Evolutionary conservation across 768 basidiomycete species (phyloP).

Genomic region (Polyporus arcularius): DNA sequence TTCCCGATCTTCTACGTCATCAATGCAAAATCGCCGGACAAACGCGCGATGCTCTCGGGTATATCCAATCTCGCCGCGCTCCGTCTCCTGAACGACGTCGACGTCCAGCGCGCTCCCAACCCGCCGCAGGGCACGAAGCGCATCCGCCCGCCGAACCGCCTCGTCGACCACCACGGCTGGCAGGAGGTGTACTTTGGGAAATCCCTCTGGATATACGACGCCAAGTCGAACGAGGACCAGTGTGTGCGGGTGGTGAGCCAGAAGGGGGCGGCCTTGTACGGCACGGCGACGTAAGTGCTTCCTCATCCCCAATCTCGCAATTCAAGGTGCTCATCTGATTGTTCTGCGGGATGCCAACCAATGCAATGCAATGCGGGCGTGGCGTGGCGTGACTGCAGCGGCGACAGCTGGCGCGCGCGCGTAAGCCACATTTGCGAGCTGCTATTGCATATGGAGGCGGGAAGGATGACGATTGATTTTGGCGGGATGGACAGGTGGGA

Average conservation of each 20-base stretch:
- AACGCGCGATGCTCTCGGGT: conserved; percentile 40
- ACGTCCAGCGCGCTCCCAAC: conserved; percentile 55
- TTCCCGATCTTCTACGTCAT: conserved; percentile 53
- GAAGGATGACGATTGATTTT: conserved; percentile 70
- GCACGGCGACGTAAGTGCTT: conserved; percentile 71
- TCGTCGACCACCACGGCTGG: conserved; percentile 64
- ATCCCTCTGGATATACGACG: conserved; percentile 76
- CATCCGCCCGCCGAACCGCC: conserved; percentile 51
- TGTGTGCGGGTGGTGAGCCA: conserved; percentile 69
- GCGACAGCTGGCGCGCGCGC: conserved; percentile 80
- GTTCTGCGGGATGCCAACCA: background rate
- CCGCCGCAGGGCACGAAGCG: conserved; percentile 47
- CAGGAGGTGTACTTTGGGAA: conserved; percentile 75
- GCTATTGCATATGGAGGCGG: conserved; percentile 63
- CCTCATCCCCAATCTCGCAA: background rate
- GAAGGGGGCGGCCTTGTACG: conserved; percentile 60
- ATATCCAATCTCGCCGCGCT: conserved; percentile 69
- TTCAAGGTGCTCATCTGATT: background rate
- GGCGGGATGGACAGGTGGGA: conserved; percentile 79
- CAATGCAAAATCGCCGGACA: conserved; percentile 44
- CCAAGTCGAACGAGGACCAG: conserved; percentile 62
- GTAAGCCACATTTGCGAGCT: conserved; percentile 71
- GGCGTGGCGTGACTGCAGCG: conserved; percentile 41
- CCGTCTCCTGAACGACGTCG: conserved; percentile 72
- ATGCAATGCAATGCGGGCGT: background rate